Base-by-base conservation (phyloP, 2,329 filamentous ascomycete genomes). In the Penicillium expansum region DNA sequence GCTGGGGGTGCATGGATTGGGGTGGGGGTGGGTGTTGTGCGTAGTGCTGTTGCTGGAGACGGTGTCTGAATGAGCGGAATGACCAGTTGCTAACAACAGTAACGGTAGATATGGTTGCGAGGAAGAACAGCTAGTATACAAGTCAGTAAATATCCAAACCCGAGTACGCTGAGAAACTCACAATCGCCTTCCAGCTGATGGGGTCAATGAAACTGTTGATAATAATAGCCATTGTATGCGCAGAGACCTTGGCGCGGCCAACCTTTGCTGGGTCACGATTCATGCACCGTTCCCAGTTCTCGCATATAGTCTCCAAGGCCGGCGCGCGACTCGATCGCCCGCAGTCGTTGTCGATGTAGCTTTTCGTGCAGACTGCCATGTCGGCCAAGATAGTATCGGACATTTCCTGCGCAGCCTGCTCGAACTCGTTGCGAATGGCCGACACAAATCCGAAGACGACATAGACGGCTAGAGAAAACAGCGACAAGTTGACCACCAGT, bases 201-300 rank as follows among this genome's bases (percentile, higher is more conserved):
- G 90, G 87, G 66, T 96, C 91, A 5, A 96, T 87, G 72, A 97
- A 97, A 67, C 89, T 88, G 71, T 97, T 97, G 74, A 97, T 88
- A 39, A 99, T 96, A 69, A 91, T 86, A 0, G 93, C 93, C 70
- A 97, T 89, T 27, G 92, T 94, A 69, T 90, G 88, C 5, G 91
- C 92, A 18, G 89, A 91, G 38, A 96, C 86, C 67, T 87, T 88
- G 41, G 93, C 88, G 37, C 88, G 82, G 63, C 90, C 92, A 55
- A 96, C 86, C 55, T 86, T 85, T 43, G 86, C 82, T 0, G 92
- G 87, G 68, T 97, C 90, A 62, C 88, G 85, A 62, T 87, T 86
- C 91, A 96, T 96, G 75, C 94, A 97, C 32, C 85, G 80, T 62
- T 88, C 86, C 93, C 93, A 97, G 60, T 87, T 84, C 33, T 86